Evolutionary conservation across 768 basidiomycete species (phyloP).

Genomic region (Russula vinacea): DNA sequence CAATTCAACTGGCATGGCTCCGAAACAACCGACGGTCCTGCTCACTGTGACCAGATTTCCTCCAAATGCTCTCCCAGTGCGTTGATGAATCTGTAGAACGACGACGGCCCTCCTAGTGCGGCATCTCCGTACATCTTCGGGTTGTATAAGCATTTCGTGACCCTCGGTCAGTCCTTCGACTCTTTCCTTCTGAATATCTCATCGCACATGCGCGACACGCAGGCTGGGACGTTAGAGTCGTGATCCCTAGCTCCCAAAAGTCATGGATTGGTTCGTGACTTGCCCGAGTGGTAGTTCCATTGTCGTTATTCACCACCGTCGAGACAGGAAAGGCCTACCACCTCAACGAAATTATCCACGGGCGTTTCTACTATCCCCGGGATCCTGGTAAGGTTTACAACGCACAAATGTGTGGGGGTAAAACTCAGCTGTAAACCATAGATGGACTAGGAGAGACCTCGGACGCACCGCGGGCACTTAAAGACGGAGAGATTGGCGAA

Average conservation of each 20-base stretch:
- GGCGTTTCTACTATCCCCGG: constrained; percentile 74
- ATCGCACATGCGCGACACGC: constrained; percentile 6
- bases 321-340: constrained; percentile 72
- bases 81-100: constrained; percentile 53
- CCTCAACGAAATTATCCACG: constrained; percentile 67
- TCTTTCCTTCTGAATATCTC: constrained; percentile 8
- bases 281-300: background rate
- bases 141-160: constrained; percentile 59
- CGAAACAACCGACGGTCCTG: constrained; percentile 38
- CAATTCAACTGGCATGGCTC: constrained; percentile 28
- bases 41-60: constrained; percentile 40
- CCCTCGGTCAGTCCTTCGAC: constrained; percentile 49
- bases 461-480: constrained; percentile 56
- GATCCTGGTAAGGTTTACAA: constrained; percentile 43
- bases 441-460: constrained; percentile 72
- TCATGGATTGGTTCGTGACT: constrained; percentile 74
- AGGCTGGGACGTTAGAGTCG: constrained; percentile 81
- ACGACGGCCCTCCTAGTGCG: constrained; percentile 73
- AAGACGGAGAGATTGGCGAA: constrained; percentile 76
- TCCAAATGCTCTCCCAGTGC: constrained; percentile 3
- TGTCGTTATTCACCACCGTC: constrained; percentile 7
- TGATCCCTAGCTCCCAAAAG: constrained; percentile 76
- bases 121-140: constrained; percentile 77
- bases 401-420: background rate
- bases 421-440: constrained; percentile 22